Base-by-base conservation (phyloP, 495 filamentous ascomycete species). In the Penicillium subrubescens region DNA sequence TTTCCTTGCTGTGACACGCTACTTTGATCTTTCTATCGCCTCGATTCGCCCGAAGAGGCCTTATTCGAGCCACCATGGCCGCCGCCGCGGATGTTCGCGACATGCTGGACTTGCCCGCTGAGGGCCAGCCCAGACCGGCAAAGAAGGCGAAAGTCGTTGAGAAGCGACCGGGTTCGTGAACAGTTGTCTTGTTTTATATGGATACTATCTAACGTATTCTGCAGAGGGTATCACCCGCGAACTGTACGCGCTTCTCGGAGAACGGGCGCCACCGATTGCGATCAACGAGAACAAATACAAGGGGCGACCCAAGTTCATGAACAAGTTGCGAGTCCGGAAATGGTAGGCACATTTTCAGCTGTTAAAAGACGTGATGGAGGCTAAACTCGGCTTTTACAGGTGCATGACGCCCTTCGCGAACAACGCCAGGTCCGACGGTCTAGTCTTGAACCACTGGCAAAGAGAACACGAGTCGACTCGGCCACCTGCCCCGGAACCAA, bases 1-100 rank as follows among this genome's bases (percentile, higher is more conserved):
- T 21, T 14, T 23, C 4, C 23, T 61, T 34, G 27, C 25, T n/a
- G 41, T 37, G 43, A 23, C 25, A 35, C 2, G 4, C 15, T 8
- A 21, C 8, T 17, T 19, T 7, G 29, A 7, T 7, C 3, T 53
- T 52, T 21, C 25, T 12, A 23, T 7, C 19, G 12, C 33, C 29
- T 8, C 23, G 35, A 54, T 63, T 33, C 37, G 46, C 60, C 59
- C 54, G 37, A 61, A 15, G n/a, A 59, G 27, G 46, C 39, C n/a
- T 57, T 33, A 6, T 15, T 51, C 60, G 44, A 54, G 60, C 64
- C 74, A 80, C 61, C 69, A 94, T 92, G 89, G 85, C 90, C 68
- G 81, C 90, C 70, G 82, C 81, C 68, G 92, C 91, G 77, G 93
- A 97, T 84, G 88, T 95, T 61, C 92, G 91, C 77, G 93, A 97